These are phyloP conservation scores for Parmelia sp. DNA, from an alignment of 495 filamentous ascomycete species.

Conservation along the genomic window DNA sequence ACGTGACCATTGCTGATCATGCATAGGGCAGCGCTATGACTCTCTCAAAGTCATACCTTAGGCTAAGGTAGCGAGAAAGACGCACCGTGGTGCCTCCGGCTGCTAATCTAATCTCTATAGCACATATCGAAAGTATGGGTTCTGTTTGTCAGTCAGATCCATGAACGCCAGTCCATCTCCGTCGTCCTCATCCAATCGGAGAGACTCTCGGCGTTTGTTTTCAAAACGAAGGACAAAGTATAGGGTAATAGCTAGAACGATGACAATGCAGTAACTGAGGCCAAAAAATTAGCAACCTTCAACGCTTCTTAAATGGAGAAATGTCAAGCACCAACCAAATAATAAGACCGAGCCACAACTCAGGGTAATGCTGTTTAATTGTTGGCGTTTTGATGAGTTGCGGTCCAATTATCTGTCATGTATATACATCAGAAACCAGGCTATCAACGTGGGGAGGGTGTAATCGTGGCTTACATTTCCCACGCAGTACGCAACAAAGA, in stretches of 20 bases:
- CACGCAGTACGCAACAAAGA: slow-evolving; percentile 69
- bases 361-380: slow-evolving; percentile 58
- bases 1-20: background rate
- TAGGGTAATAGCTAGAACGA: slow-evolving; percentile 46
- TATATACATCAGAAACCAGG: background rate
- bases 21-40: background rate
- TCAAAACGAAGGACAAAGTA: slow-evolving; percentile 52
- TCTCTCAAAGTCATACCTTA: background rate
- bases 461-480: slow-evolving; percentile 40
- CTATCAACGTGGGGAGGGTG: background rate
- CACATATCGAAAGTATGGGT: slow-evolving; percentile 67
- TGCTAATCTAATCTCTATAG: slow-evolving; percentile 36
- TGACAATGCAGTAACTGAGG: slow-evolving; percentile 61
- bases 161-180: slow-evolving; percentile 59
- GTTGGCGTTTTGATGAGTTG: slow-evolving; percentile 59
- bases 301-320: slow-evolving; percentile 8
- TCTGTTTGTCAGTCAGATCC: slow-evolving; percentile 72
- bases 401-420: slow-evolving; percentile 55
- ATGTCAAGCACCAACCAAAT: slow-evolving; percentile 49
- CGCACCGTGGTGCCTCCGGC: background rate
- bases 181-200: slow-evolving; percentile 53
- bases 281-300: slow-evolving; percentile 2
- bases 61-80: background rate
- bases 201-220: slow-evolving; percentile 44
- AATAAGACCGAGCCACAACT: slow-evolving; percentile 62